Percentiles rank a stretch among this genome's conserved stretches.
phyloP scores from a whole-genome alignment of 2,329 filamentous ascomycete genomes.

The Pseudogymnoascus verrucosus region DNA sequence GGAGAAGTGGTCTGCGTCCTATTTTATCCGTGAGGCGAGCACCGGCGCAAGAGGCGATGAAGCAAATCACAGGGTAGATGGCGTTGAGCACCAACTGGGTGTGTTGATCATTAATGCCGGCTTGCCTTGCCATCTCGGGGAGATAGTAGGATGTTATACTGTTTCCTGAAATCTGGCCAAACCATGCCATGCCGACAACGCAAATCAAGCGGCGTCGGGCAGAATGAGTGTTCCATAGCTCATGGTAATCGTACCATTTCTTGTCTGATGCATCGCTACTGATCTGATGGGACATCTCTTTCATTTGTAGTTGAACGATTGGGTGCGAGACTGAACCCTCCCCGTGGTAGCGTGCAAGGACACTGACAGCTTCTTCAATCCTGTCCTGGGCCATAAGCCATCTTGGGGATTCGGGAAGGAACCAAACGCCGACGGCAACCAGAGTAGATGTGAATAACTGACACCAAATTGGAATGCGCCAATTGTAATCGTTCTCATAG shows the following conservation, averaged over 20 bases:
- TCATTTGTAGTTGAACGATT: constrained; percentile 15
- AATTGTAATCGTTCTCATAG: constrained; percentile 22
- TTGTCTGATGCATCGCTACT: constrained; percentile 16
- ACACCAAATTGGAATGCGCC: constrained; percentile 30
- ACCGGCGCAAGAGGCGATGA: constrained; percentile 17
- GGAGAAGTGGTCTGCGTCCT: constrained; percentile 25
- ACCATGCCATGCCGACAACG: constrained; percentile 18
- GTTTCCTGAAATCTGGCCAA: constrained; percentile 28
- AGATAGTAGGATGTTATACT: constrained; percentile 21
- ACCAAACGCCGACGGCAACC: constrained; percentile 31
- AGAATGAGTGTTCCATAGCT: constrained; percentile 15
- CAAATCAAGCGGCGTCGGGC: constrained; percentile 16
- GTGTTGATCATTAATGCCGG: constrained; percentile 26
- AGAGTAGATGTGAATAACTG: constrained; percentile 22
- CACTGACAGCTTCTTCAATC: constrained; percentile 44
- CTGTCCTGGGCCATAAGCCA: constrained; percentile 50
- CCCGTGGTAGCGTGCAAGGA: constrained; percentile 51
- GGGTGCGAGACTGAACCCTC: constrained; percentile 28
- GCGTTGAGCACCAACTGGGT: constrained; percentile 23
- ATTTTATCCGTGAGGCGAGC: constrained; percentile 19
- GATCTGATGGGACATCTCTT: constrained; percentile 16
- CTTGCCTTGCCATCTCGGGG: constrained; percentile 16
- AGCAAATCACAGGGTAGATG: constrained; percentile 20
- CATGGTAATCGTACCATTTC: constrained; percentile 17
- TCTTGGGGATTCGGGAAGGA: constrained; percentile 49